Evolutionary conservation across 2,329 filamentous ascomycete genomes (phyloP), one percentile per base, ranked within the genome.

Genomic region (Apiospora saccharicola): DNA sequence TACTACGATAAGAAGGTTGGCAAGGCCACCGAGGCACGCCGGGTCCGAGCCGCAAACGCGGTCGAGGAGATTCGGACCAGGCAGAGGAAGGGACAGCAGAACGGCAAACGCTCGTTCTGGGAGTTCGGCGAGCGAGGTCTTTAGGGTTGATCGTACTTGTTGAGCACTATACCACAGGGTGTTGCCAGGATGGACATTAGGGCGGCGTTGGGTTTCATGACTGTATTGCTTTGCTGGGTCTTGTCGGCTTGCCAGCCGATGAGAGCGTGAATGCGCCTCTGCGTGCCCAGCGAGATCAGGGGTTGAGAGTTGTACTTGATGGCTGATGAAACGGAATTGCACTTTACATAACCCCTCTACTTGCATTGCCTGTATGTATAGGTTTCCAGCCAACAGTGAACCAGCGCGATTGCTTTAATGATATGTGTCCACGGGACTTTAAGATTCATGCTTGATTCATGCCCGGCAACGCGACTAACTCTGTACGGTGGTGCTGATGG

Each of bases 1-100:
- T 85, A 84, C 72, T 74, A 86, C 70, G 80, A 82, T 26, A 79
- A 81, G 71, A 84, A 83, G 76, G 75, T 79, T 24, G 76, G 78
- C 41, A 78, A 77, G 70, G 78, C 79, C 37, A 79, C 83, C 53
- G 75, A 79, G 71, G 75, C 79, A 46, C 79, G 75, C 70, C 77
- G 79, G 57, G 76, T 77, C 57, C 77, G 80, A 51, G 73, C 75
- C 24, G 76, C 76, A 34, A 74, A 76, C 12, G 76, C 79, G 72
- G 79, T 78, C 73, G 74, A 76, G 34, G 78, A 80, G 71, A 75
- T 79, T 70, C 75, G 75, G 72, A 75, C 77, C 61, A 75, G 74
- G 68, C 78, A 41, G 34, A 41, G 37, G 57, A 41, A 64, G 57
- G 24, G 19, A 4, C 57, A 41, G 57, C 41, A 41, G 57, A 41